A percentile compares a stretch with the other conserved stretches of the same genome.
phyloP scores from a whole-genome alignment of 495 filamentous ascomycete genomes.

The Aspergillus cavernicola region DNA sequence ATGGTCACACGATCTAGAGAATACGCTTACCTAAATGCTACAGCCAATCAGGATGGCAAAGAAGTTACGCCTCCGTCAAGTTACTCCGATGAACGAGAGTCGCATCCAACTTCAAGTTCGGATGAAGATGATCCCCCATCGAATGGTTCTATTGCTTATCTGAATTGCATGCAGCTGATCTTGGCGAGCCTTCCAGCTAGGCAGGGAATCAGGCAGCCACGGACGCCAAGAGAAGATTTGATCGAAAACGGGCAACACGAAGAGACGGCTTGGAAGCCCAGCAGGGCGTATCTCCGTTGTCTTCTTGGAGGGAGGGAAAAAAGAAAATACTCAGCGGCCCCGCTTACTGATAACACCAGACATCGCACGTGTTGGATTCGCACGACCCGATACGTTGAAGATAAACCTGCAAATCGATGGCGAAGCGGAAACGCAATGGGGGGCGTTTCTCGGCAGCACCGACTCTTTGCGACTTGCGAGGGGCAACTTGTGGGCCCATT shows the following conservation, averaged over 20 bases:
- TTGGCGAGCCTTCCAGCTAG: background rate
- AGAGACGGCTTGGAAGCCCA: background rate
- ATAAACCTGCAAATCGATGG: too few relatives aligned
- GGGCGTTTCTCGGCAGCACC: slow-evolving; percentile 27
- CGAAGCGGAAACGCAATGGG: slow-evolving; percentile 32
- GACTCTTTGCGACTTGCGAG: too few relatives aligned
- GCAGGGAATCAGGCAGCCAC: background rate
- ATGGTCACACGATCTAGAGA: too few relatives aligned
- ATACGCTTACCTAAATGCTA: too few relatives aligned
- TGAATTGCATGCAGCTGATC: background rate
- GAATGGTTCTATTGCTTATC: background rate
- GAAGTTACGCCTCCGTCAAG: too few relatives aligned
- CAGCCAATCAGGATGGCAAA: too few relatives aligned
- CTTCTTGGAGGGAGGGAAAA: background rate
- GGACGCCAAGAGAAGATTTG: background rate
- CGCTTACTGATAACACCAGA: slow-evolving; percentile 11
- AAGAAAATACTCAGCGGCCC: background rate
- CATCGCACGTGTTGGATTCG: slow-evolving; percentile 34
- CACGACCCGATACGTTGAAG: slow-evolving; percentile 36
- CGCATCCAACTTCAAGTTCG: too few relatives aligned
- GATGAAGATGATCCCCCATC: background rate
- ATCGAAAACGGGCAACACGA: background rate
- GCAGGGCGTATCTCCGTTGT: background rate
- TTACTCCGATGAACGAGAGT: too few relatives aligned
- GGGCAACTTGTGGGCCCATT: slow-evolving; percentile 30